A percentile compares a stretch with the other conserved stretches of the same genome.
phyloP scores from a whole-genome alignment of 2,329 filamentous ascomycete genomes.

The Blumeria hordei region DNA sequence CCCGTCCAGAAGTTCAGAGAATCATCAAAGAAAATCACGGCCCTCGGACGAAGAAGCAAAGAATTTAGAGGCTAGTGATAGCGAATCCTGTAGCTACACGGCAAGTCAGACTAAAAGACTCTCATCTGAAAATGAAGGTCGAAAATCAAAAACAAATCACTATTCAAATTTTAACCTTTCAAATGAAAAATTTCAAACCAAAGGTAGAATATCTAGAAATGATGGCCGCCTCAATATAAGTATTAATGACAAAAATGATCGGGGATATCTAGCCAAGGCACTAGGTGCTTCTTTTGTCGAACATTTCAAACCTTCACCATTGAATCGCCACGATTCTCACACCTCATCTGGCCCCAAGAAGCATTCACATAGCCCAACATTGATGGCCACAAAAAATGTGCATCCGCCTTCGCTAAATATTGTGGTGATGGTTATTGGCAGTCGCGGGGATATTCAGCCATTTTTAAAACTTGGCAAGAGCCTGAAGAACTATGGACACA shows the following conservation, averaged over 20 bases:
- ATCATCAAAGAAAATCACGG: too few relatives aligned
- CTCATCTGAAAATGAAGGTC: conserved; percentile 1
- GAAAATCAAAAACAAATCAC: not conserved
- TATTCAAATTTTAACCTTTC: conserved; percentile 33
- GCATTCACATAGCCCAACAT: conserved; percentile 7
- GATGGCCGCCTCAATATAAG: conserved; percentile 52
- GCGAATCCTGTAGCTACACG: too few relatives aligned
- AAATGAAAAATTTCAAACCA: conserved; percentile 40
- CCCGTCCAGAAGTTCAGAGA: too few relatives aligned
- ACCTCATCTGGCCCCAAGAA: conserved; percentile 10
- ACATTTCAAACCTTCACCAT: conserved; percentile 18
- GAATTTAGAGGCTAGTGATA: too few relatives aligned
- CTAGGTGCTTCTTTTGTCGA: conserved; percentile 38
- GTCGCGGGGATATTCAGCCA: conserved; percentile 56
- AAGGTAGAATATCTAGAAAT: conserved; percentile 36
- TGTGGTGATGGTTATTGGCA: conserved; percentile 66
- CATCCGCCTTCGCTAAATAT: conserved; percentile 32
- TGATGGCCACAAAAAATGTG: conserved; percentile 6
- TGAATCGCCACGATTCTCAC: conserved; percentile 3
- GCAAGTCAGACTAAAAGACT: too few relatives aligned
- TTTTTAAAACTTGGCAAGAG: conserved; percentile 54
- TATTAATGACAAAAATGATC: conserved; percentile 43
- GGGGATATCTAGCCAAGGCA: conserved; percentile 49
- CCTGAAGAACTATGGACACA: conserved; percentile 47
- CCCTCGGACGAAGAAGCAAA: too few relatives aligned